A percentile compares a stretch with the other conserved stretches of the same genome.
Evolutionary conservation across 495 filamentous ascomycete species (phyloP).

Genomic region (Astrocystis sublimbata): DNA sequence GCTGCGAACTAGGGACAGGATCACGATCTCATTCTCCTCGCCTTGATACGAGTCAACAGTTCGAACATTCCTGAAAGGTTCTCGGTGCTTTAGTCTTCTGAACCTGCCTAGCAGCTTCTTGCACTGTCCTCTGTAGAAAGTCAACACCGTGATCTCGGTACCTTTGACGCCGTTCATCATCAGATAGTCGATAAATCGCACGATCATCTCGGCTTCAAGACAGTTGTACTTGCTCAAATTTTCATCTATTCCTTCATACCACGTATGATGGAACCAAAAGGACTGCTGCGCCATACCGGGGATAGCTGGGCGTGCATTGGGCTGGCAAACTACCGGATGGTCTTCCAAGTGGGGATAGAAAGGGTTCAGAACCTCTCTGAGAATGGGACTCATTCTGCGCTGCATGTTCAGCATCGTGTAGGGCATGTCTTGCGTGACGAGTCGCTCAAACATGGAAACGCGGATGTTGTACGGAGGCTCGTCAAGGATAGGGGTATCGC

Average conservation of each 20-base stretch:
- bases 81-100: constrained; percentile 48
- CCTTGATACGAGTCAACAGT: constrained; percentile 96
- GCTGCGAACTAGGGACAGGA: constrained; percentile 84
- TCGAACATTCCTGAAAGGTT: constrained; percentile 61
- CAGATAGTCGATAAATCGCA: constrained; percentile 71
- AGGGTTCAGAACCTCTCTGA: constrained; percentile 59
- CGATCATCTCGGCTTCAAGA: constrained; percentile 76
- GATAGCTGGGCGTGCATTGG: constrained; percentile 55
- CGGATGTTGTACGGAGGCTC: constrained; percentile 66
- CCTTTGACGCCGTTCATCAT: constrained; percentile 61
- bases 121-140: constrained; percentile 88
- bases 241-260: constrained; percentile 64
- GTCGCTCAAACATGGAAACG: constrained; percentile 57
- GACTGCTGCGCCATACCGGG: constrained; percentile 74
- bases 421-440: constrained; percentile 67
- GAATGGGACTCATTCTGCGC: constrained; percentile 71
- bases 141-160: constrained; percentile 76
- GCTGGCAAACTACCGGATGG: constrained; percentile 62
- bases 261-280: constrained; percentile 72
- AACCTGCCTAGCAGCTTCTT: constrained; percentile 60
- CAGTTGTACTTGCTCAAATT: constrained; percentile 71
- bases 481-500: constrained; percentile 61
- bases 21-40: constrained; percentile 85
- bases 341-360: constrained; percentile 72
- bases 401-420: constrained; percentile 65